Base-by-base conservation (phyloP, 2,329 filamentous ascomycete genomes). In the Cercospora beticola region DNA sequence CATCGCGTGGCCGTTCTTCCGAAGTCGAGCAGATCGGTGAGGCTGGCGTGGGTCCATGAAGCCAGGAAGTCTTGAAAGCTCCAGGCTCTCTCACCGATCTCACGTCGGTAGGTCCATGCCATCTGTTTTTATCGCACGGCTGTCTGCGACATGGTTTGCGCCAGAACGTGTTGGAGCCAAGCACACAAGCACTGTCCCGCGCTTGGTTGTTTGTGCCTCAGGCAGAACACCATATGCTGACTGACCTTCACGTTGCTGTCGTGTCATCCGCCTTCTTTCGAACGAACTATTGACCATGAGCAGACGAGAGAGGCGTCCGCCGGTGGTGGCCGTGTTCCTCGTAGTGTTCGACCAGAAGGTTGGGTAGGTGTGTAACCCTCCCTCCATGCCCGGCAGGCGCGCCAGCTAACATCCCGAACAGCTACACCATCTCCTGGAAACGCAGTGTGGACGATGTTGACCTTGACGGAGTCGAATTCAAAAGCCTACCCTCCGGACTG, bases 381-480 rank as follows among this genome's bases (percentile, higher is more conserved):
- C 31, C 40, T 63, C 46, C 21, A 23, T 23, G n/a, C 36, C 30
- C 14, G 33, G 60, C 30, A 56, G 28, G 30, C 28, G 21, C 62
- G 18, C 18, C 14, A 46, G 28, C 58, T 52, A 46, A 65, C 40
- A 36, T 46, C 14, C 65, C 21, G 61, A 18, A 54, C 61, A 90
- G 88, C 73, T 90, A 91, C 77, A 97, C 93, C 57, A 91, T 98
- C 77, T 88, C 89, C 40, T 98, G 95, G 95, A 93, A 96, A 80
- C 89, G 88, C 73, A 88, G 90, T 12, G 81, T 88, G 0, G 84
- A 88, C 14, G 89, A 88, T 60, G 84, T 88, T 49, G 80, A 85
- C 58, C 86, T 98, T 60, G 92, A 97, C 74, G 93, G 93, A 65
- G 89, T 91, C 26, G 95, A 99, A 81, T 99, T 93, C 86, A 98